Evolutionary conservation across 371 early-diverging fungal genomes (phyloP).

Genomic region (Apophysomyces elegans): DNA sequence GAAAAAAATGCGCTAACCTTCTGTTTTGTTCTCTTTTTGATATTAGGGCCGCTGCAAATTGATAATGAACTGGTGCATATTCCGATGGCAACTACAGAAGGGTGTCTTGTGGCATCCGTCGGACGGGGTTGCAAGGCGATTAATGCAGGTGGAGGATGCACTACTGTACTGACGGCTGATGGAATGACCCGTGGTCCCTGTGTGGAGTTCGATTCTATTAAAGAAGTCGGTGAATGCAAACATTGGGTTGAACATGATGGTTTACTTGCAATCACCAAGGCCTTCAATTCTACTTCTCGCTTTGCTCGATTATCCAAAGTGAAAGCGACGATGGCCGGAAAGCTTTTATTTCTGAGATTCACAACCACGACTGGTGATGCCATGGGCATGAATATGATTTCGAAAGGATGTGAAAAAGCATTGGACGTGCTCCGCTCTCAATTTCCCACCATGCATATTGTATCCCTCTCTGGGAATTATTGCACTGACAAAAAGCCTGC

Average conservation of each 20-base stretch:
- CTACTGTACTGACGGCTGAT: slow-evolving; percentile 82
- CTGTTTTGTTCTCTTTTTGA: background rate
- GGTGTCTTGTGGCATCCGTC: slow-evolving; percentile 93
- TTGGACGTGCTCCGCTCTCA: slow-evolving; percentile 60
- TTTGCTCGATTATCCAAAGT: slow-evolving; percentile 86
- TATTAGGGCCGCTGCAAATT: slow-evolving; percentile 67
- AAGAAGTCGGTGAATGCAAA: slow-evolving; percentile 73
- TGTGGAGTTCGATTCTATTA: slow-evolving; percentile 80
- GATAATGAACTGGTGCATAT: slow-evolving; percentile 82
- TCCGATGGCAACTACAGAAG: slow-evolving; percentile 98
- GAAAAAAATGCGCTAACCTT: too few relatives aligned
- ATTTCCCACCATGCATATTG: slow-evolving; percentile 81
- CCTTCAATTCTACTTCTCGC: slow-evolving; percentile 90
- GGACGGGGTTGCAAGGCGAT: slow-evolving; percentile 98
- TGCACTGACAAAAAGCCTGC: slow-evolving; percentile 99
- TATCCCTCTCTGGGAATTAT: slow-evolving; percentile 92
- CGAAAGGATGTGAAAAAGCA: slow-evolving; percentile 92
- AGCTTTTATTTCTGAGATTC: slow-evolving; percentile 86
- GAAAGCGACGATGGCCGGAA: slow-evolving; percentile 88
- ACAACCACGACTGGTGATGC: slow-evolving; percentile 96
- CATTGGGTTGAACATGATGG: slow-evolving; percentile 80
- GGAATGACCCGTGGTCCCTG: slow-evolving; percentile 97
- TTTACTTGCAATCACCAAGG: slow-evolving; percentile 60
- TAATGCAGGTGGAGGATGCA: slow-evolving; percentile 87
- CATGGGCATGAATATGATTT: slow-evolving; percentile 99